Evolutionary conservation across 345 rosid genomes (phyloP).

Genomic region (Eucalyptus guilfoylei): DNA sequence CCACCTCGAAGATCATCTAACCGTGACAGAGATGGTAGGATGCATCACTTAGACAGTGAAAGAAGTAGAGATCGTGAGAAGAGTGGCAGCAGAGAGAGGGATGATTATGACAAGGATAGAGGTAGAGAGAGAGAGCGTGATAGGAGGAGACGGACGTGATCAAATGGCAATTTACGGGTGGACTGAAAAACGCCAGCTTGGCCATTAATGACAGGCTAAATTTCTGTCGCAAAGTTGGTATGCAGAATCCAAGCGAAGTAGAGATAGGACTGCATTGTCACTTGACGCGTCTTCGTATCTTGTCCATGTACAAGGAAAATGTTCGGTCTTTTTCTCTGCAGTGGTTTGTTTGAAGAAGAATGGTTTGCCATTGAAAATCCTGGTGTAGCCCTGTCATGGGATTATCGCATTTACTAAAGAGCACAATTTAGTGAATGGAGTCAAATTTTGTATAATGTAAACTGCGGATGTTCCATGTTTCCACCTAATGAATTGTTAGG

Average conservation of each 20-base stretch:
- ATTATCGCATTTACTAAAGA: not conserved
- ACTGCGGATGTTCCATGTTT: not conserved
- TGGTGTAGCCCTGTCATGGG: not conserved
- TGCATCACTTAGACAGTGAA: slow-evolving; percentile 34
- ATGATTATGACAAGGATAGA: slow-evolving; percentile 52
- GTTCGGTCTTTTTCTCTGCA: not conserved
- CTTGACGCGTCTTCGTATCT: not conserved
- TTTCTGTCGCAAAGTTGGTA: not conserved
- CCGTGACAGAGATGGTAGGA: slow-evolving; percentile 34
- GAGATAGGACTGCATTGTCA: not conserved
- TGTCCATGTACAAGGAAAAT: not conserved
- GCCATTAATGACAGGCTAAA: not conserved
- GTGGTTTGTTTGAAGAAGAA: not conserved
- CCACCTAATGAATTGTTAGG: not conserved
- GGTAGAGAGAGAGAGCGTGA: slow-evolving; percentile 68
- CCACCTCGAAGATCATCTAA: slow-evolving; percentile 56
- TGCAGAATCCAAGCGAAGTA: not conserved
- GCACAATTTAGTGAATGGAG: not conserved
- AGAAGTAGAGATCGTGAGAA: slow-evolving; percentile 54
- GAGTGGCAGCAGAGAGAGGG: slow-evolving; percentile 67
- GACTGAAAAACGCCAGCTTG: not conserved
- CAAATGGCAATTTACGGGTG: not conserved
- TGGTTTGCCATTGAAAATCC: not conserved
- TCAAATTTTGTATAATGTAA: not conserved
- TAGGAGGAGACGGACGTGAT: slow-evolving; percentile 51